phyloP scores from a whole-genome alignment of 306 rosid genomes.

The Hippophae tibetana region DNA sequence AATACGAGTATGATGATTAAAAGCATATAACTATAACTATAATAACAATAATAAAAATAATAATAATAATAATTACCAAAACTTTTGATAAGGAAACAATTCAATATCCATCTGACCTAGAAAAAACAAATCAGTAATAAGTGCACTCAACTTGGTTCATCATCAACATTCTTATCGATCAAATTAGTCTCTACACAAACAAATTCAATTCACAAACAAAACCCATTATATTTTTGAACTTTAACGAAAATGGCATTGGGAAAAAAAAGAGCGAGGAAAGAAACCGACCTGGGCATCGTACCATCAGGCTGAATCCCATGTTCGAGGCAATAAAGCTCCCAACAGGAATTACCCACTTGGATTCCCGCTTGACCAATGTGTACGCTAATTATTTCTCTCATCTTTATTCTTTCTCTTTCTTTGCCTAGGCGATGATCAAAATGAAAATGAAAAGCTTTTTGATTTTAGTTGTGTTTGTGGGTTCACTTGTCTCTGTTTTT shows the following conservation, averaged over 20 bases:
- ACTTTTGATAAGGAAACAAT: background rate
- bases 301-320: constrained; percentile 95
- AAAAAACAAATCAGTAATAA: background rate
- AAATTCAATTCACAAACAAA: background rate
- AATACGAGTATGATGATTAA: too few relatives aligned
- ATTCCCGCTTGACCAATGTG: constrained; percentile 98
- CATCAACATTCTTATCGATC: background rate
- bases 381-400: constrained; percentile 93
- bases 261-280: too few relatives aligned
- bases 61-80: background rate
- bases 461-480: too few relatives aligned
- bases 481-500: background rate
- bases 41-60: background rate
- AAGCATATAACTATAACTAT: too few relatives aligned
- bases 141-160: too few relatives aligned
- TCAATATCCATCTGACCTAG: background rate
- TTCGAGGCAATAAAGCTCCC: constrained; percentile 99
- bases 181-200: background rate
- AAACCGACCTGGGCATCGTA: constrained; percentile 66
- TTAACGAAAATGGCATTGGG: background rate
- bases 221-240: too few relatives aligned
- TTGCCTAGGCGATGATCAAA: background rate
- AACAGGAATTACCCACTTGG: constrained; percentile 93
- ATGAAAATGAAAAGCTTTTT: background rate
- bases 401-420: constrained; percentile 7